These are phyloP conservation scores for Aristolochia fimbriata DNA, from an alignment of 164 flowering plant genomes.

Conservation along the genomic window DNA sequence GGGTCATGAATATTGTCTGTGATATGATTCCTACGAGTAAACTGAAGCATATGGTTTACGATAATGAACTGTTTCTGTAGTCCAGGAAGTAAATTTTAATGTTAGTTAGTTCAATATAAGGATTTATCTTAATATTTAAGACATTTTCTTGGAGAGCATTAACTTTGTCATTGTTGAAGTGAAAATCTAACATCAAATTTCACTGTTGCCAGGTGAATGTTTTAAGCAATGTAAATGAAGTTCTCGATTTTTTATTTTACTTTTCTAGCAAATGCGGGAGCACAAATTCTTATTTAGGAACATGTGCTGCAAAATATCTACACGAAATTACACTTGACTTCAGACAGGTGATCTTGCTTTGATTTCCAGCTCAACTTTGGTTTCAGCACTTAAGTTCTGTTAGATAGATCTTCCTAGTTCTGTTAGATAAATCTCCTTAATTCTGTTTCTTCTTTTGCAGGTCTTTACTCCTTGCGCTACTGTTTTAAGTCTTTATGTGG, in stretches of 20 bases:
- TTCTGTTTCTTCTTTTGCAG: constrained; percentile 16
- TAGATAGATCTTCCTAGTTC: background rate
- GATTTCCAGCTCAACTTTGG: too few relatives aligned
- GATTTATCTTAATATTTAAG: too few relatives aligned
- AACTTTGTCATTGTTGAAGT: too few relatives aligned
- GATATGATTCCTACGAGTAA: too few relatives aligned
- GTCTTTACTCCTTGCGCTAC: constrained; percentile 22
- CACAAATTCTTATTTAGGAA: constrained; percentile 15
- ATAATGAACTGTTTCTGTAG: too few relatives aligned
- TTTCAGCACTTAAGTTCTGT: background rate
- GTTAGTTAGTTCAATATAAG: too few relatives aligned
- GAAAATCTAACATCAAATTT: background rate
- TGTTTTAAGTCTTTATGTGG: constrained; percentile 48
- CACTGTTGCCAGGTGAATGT: constrained; percentile 32
- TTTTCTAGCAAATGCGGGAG: constrained; percentile 47
- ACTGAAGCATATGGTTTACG: too few relatives aligned
- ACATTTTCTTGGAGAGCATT: too few relatives aligned
- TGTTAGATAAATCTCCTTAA: background rate
- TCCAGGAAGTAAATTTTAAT: too few relatives aligned
- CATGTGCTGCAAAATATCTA: constrained; percentile 29
- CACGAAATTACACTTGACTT: constrained; percentile 19
- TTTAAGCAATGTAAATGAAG: constrained; percentile 23
- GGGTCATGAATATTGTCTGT: too few relatives aligned
- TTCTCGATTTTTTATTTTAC: constrained; percentile 48
- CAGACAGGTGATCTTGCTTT: constrained; percentile 30